A percentile compares a stretch with the other conserved stretches of the same genome.
Conservation (phyloP, 768 basidiomycete species). For the Trametopsis cervina region DNA sequence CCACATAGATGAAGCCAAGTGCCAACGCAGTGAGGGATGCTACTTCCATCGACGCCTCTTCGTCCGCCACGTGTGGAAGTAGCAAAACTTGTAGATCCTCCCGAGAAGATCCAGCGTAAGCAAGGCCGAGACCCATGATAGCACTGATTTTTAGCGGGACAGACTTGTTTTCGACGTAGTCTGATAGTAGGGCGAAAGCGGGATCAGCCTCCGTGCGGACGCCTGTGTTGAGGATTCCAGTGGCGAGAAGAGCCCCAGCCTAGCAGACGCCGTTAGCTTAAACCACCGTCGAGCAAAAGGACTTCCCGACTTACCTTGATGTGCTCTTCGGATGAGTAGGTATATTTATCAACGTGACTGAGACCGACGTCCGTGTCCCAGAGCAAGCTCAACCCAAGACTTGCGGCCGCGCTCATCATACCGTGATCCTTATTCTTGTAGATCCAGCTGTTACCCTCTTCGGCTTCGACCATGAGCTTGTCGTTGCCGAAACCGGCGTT, state of each 20-base stretch:
- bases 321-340: conserved; percentile 91
- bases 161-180: conserved; percentile 85
- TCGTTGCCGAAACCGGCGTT: conserved; percentile 99
- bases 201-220: conserved; percentile 92
- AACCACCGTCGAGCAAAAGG: background rate
- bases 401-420: conserved; percentile 96
- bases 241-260: conserved; percentile 93
- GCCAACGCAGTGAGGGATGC: conserved; percentile 80
- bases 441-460: conserved; percentile 96
- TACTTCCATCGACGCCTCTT: conserved; percentile 81
- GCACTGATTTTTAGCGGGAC: conserved; percentile 79
- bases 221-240: conserved; percentile 84
- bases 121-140: conserved; percentile 88
- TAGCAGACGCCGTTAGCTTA: conserved; percentile 25
- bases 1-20: conserved; percentile 92
- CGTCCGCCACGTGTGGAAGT: conserved; percentile 79
- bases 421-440: conserved; percentile 99
- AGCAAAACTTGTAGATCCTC: conserved; percentile 75
- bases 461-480: conserved; percentile 94
- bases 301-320: conserved; percentile 73
- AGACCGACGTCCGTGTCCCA: conserved; percentile 97
- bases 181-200: conserved; percentile 82
- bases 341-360: conserved; percentile 94
- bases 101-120: conserved; percentile 90
- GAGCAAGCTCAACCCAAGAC: conserved; percentile 83